Evolutionary conservation across 208 protist species (phyloP), one percentile per base, ranked within the genome.

Genomic region (Leptomonas seymouri): DNA sequence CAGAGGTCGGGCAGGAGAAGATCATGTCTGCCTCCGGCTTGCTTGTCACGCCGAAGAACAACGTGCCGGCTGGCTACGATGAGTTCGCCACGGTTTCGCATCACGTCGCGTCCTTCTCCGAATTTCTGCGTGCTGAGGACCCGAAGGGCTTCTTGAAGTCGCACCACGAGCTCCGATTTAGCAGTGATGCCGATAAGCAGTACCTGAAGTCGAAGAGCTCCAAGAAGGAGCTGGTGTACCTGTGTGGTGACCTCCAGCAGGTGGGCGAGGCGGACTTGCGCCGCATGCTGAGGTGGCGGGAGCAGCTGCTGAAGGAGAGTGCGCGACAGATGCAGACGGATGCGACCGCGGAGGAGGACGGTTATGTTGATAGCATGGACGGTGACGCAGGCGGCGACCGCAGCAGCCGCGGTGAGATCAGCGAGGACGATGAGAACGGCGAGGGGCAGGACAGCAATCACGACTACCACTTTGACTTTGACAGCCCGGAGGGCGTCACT

Each of bases 251-350:
- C 78, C 73, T 99, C 6, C 90, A 97, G 60, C 93, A 99, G 49
- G 86, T 99, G 18, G 93, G 97, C 58, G 96, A 98, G 81, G 87
- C 74, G 9, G 98, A 99, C 64, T 83, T 98, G 28, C 89, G 88
- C 46, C 84, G 80, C 5, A 77, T 99, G 53, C 80, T 99, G 39
- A 95, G 96, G 39, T 99, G 98, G 98, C 88, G 95, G 8, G 86
- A 97, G 42, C 79, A 89, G 55, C 87, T 98, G 48, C 64, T 89
- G 20, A 66, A 77, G 12, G 86, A 97, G 74, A 76, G 89, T 51
- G 77, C 80, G 20, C 56, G 46, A n/a, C 46, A 57, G 36, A 41
- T 56, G 31, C 71, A 60, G 21, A 61, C 49, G n/a, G 41, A 71
- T 28, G 72, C 44, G 18, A 67, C 23, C 15, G 66, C 31, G 30